Conservation (phyloP, 2,329 filamentous ascomycete genomes). For the Juglanconis sp. region DNA sequence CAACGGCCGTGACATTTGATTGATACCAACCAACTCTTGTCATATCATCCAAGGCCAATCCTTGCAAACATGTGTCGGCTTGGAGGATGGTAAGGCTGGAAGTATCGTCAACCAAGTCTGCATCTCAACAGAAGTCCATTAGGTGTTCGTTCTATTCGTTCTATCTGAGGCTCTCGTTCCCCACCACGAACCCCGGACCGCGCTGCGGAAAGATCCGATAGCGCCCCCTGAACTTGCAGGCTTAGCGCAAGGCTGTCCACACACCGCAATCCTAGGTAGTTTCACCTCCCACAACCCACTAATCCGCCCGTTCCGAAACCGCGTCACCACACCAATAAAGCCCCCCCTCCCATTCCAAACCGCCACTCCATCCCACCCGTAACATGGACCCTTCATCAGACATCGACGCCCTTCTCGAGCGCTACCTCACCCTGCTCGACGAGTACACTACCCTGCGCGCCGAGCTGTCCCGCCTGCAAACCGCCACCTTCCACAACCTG, state of each 20-base stretch:
- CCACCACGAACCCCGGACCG: background rate
- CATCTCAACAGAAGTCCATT: too few relatives aligned
- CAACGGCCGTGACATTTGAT: background rate
- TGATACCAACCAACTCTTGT: background rate
- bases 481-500: slow-evolving; percentile 55
- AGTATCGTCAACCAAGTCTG: too few relatives aligned
- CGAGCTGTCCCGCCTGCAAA: slow-evolving; percentile 51
- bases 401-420: slow-evolving; percentile 63
- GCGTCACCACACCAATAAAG: background rate
- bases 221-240: background rate
- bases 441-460: slow-evolving; percentile 60
- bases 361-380: background rate
- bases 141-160: too few relatives aligned
- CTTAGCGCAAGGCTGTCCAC: background rate
- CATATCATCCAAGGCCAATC: background rate
- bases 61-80: background rate
- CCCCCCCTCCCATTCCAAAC: background rate
- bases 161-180: background rate
- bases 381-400: slow-evolving; percentile 19
- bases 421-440: slow-evolving; percentile 64
- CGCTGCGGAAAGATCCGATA: slow-evolving; percentile 11
- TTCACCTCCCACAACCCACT: too few relatives aligned
- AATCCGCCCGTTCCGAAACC: background rate
- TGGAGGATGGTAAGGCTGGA: background rate
- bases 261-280: background rate